Evolutionary conservation across 257 asterid species (phyloP), one percentile per base, ranked within the genome.

Genomic region (Osmanthus fragrans): DNA sequence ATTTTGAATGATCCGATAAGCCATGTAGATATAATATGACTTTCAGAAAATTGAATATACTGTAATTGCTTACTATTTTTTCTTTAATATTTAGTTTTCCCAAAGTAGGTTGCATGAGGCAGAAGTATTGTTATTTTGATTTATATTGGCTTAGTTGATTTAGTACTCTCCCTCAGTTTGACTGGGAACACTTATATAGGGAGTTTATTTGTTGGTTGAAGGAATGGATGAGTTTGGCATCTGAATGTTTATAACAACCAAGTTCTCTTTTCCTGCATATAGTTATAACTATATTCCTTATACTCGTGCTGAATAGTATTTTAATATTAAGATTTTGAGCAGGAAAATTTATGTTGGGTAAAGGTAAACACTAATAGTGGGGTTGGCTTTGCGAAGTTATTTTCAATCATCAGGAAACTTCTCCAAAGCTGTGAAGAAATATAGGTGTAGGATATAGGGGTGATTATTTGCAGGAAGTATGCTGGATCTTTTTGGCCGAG

Each of bases 111-210:
- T 23, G 23, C 40, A n/a, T 47, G n/a, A 47, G n/a, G n/a, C 7
- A 15, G n/a, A 58, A 56, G 21, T 33, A 3, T 21, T 73, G 33
- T 9, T 19, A 33, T n/a, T 60, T 74, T 49, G 29, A 60, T 60
- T 33, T 12, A 13, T 64, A 33, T 39, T 65, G 49, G 21, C 27
- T 70, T 47, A 27, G 42, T 70, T 77, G 74, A 49, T 19, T 67
- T 49, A 76, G 47, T 68, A 47, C 80, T 13, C 33, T 32, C 71
- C 70, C 29, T 36, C n/a, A 33, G 4, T 56, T 76, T 15, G 63
- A 19, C 5, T 15, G 1, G 73, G 45, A 33, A 54, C 36, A 47
- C 7, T 27, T 36, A 4, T 69, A 23, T 40, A 8, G 12, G 10
- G 23, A 13, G 56, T 34, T 36, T 58, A 27, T 9, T 47, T 65